Evolutionary conservation across 495 filamentous ascomycete genomes (phyloP).

Genomic region (Viridothelium virens): DNA sequence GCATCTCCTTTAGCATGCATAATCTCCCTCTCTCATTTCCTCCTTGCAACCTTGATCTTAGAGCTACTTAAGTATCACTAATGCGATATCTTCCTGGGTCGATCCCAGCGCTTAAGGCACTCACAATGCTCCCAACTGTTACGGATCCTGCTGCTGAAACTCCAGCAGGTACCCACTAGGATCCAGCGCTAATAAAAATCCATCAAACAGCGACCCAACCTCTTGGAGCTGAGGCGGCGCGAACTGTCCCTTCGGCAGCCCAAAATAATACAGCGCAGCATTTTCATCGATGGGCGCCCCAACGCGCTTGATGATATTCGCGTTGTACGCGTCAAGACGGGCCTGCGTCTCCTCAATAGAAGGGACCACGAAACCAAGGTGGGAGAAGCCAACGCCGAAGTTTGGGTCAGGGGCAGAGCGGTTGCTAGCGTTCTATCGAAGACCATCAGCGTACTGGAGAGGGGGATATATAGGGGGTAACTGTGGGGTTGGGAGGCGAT

Average conservation of each 20-base stretch:
- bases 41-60: too few relatives aligned
- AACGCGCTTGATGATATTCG: slow-evolving; percentile 26
- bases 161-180: slow-evolving; percentile 35
- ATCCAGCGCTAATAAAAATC: slow-evolving; percentile 27
- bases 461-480: slow-evolving; percentile 11
- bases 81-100: too few relatives aligned
- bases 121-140: too few relatives aligned
- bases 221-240: slow-evolving; percentile 16
- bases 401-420: slow-evolving; percentile 3
- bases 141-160: slow-evolving; percentile 21
- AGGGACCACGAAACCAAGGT: slow-evolving; percentile 29
- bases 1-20: too few relatives aligned
- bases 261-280: slow-evolving; percentile 18
- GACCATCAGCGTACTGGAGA: background rate
- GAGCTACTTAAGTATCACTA: too few relatives aligned
- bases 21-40: too few relatives aligned
- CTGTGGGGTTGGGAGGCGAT: background rate
- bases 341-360: slow-evolving; percentile 25
- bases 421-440: slow-evolving; percentile 9
- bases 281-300: slow-evolving; percentile 18
- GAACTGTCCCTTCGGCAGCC: slow-evolving; percentile 18
- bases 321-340: slow-evolving; percentile 21
- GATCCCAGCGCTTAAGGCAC: too few relatives aligned
- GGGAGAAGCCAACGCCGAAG: slow-evolving; percentile 24
- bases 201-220: slow-evolving; percentile 13